Conservation (phyloP, 768 basidiomycete genomes). For the Tulasnella sp. region DNA sequence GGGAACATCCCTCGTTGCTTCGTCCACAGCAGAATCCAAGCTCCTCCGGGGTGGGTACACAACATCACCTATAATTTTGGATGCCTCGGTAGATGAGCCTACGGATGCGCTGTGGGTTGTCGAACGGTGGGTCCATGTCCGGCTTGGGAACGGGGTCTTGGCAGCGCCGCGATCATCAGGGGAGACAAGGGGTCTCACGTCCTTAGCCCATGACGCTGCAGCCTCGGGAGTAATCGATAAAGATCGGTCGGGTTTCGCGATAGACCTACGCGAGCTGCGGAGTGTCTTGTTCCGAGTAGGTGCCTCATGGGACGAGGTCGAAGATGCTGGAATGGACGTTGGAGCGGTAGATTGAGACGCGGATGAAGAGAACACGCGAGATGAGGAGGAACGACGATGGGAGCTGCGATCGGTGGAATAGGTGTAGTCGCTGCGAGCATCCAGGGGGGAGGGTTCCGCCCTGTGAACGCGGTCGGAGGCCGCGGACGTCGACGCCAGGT, state of each 20-base stretch:
- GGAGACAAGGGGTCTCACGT: slow-evolving; percentile 50
- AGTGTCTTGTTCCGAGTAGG: not conserved
- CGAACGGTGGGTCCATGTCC: slow-evolving; percentile 4
- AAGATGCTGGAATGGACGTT: not conserved
- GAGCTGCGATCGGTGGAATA: not conserved
- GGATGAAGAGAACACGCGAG: not conserved
- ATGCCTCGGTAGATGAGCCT: not conserved
- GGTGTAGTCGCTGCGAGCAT: not conserved
- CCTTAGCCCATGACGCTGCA: slow-evolving; percentile 40
- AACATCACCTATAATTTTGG: not conserved
- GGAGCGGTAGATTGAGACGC: slow-evolving; percentile 5
- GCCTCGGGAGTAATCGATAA: not conserved
- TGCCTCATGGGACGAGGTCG: not conserved
- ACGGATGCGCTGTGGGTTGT: slow-evolving; percentile 14
- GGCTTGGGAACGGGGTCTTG: slow-evolving; percentile 6
- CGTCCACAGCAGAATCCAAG: not conserved
- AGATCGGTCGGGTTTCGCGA: not conserved
- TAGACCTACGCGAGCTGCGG: not conserved
- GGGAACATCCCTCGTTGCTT: no score
- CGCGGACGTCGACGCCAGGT: no score
- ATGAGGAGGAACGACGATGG: not conserved
- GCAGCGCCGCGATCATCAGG: slow-evolving; percentile 22
- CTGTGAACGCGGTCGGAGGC: not conserved
- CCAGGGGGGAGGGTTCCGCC: not conserved
- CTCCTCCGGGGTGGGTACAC: slow-evolving; percentile 33